These are phyloP conservation scores for Pseudogymnoascus sp. DNA, from an alignment of 2,329 filamentous ascomycete species.

Conservation along the genomic window DNA sequence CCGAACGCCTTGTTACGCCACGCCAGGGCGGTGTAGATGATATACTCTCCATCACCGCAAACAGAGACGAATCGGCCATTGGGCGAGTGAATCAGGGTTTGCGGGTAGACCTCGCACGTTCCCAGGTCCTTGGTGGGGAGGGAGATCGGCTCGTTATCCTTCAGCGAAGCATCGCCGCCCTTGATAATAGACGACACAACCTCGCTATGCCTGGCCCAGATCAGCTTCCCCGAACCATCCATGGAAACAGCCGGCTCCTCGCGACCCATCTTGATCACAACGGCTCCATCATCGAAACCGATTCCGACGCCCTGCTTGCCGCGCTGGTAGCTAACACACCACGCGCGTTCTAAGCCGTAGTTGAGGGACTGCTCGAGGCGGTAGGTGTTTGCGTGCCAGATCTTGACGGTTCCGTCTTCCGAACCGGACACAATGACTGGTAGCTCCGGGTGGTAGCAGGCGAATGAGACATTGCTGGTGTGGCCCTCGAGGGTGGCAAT, in stretches of 20 bases:
- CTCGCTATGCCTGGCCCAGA: constrained; percentile 93
- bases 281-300: constrained; percentile 94
- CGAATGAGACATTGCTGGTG: constrained; percentile 96
- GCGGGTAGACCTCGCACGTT: constrained; percentile 92
- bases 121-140: constrained; percentile 91
- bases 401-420: constrained; percentile 93
- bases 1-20: constrained; percentile 98
- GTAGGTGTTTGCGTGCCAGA: constrained; percentile 98
- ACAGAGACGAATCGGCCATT: constrained; percentile 84
- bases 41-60: constrained; percentile 96
- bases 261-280: constrained; percentile 94
- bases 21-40: constrained; percentile 93
- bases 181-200: constrained; percentile 94
- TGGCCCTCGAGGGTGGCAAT: constrained; percentile 96
- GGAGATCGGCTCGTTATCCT: constrained; percentile 80
- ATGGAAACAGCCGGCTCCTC: constrained; percentile 97
- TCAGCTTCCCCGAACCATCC: constrained; percentile 90
- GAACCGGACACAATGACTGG: constrained; percentile 97
- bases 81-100: constrained; percentile 89
- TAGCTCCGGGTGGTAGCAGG: constrained; percentile 93
- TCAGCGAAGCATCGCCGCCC: constrained; percentile 70
- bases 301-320: constrained; percentile 91
- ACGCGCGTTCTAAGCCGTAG: constrained; percentile 91
- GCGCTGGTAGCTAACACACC: constrained; percentile 94
- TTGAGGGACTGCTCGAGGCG: constrained; percentile 90